Evolutionary conservation across 2,329 filamentous ascomycete genomes (phyloP), one percentile per base, ranked within the genome.

Genomic region (Colletotrichum paranaense): DNA sequence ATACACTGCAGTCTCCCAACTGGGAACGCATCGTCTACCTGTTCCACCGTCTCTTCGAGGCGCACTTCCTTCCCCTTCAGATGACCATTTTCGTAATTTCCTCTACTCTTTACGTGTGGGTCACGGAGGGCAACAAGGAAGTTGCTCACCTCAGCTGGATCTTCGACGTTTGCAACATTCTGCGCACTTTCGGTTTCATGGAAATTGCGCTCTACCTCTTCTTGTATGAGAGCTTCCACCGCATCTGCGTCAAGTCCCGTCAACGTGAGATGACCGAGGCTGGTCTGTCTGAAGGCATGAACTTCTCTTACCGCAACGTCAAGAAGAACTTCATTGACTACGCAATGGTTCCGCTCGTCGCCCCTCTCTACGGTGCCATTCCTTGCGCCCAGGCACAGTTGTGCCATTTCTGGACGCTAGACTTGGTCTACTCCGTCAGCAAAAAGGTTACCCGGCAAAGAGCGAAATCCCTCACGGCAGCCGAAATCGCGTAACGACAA

Each of bases 381-480:
- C 92, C 92, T 0, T 90, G 90, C 56, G 86, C 91, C 5, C 91
- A 94, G 75, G 92, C 92, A 2, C 89, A 92, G 75, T 81, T 94
- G 67, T 89, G 87, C 78, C 92, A 94, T 79, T 90, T 94, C 78
- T 94, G 91, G 88, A 93, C 91, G 0, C 84, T 92, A 42, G 86
- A 92, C 68, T 80, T 94, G 76, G 90, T 92, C 12, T 94, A 94
- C 81, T 89, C 90, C 0, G 92, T 94, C 78, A 93, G 91, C 84
- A 90, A 91, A 81, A 94, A 94, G 79, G 88, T 90, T 77, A 89
- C 86, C 2, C 82, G 89, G 70, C 85, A 88, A 80, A 82, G 86
- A 75, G 82, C 84, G 38, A 86, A 86, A 72, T 84, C 85, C 3
- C 74, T 85, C 63, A 83, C 81, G 56, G 81, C 81, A n/a, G 83